Evolutionary conservation across 2,329 filamentous ascomycete genomes (phyloP).

Genomic region (Colletotrichum limetticola): DNA sequence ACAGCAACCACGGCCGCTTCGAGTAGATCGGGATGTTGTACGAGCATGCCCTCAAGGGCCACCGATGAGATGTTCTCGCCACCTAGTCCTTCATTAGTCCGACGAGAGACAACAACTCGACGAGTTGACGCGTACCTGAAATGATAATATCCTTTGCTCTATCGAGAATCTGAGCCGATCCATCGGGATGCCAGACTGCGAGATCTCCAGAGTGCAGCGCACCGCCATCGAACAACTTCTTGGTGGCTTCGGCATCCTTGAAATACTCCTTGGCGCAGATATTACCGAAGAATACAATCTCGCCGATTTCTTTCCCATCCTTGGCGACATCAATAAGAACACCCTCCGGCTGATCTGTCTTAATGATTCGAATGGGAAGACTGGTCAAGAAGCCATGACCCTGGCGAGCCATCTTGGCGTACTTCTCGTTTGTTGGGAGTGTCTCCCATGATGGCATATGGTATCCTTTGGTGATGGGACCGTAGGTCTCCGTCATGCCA

Average conservation of each 20-base stretch:
- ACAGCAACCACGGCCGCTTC: conserved; percentile 93
- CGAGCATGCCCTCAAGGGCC: conserved; percentile 89
- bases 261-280: conserved; percentile 94
- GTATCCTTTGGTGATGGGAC: conserved; percentile 95
- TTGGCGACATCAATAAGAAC: conserved; percentile 74
- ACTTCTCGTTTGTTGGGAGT: conserved; percentile 80
- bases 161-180: conserved; percentile 86
- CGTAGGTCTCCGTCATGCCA: conserved; percentile 89
- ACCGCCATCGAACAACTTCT: conserved; percentile 87
- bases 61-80: conserved; percentile 98
- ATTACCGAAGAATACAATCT: conserved; percentile 90
- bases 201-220: conserved; percentile 91
- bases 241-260: conserved; percentile 87
- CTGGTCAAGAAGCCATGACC: conserved; percentile 91
- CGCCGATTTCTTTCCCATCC: conserved; percentile 81
- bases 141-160: conserved; percentile 99
- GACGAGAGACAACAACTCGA: neutral
- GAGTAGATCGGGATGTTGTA: conserved; percentile 87
- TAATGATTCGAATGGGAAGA: conserved; percentile 81
- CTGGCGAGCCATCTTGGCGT: conserved; percentile 90
- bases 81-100: conserved; percentile 58
- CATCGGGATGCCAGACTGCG: conserved; percentile 92
- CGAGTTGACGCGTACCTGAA: conserved; percentile 67
- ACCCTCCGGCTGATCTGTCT: conserved; percentile 77
- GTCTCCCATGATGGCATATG: conserved; percentile 85